Base-by-base conservation (phyloP, 1,284 basidiomycete species). In the Rhodotorula sp. region DNA sequence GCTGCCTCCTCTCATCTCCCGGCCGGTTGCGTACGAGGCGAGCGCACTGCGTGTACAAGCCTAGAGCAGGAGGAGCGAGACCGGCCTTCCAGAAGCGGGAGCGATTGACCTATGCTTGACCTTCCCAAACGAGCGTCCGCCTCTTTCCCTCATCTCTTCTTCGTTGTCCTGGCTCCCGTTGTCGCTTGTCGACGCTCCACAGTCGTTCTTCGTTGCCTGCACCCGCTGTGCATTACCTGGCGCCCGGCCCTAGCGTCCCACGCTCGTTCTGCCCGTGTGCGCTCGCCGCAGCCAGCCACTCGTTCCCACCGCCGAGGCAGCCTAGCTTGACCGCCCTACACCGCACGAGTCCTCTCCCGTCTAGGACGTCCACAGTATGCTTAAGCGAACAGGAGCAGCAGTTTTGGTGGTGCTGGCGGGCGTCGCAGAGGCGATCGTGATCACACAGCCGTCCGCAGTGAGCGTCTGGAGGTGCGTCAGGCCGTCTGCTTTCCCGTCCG, bases 381-480 rank as follows among this genome's bases (percentile, higher is more conserved):
- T 41, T 39, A n/a, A 27, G 3, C 29, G n/a, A 6, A 29, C 57
- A 3, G 5, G 12, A 34, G 34, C 27, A 21, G n/a, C n/a, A 0
- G 46, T 21, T 2, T 9, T 51, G n/a, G 56, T 37, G 12, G 12
- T 60, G 6, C 39, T 60, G 13, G 41, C 46, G 0, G 32, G 19
- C 27, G 41, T 34, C 10, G 67, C 34, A 1, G 25, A 50, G 3
- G 60, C 56, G 1, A 41, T 71, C 0, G 61, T 46, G 8, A 48
- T 71, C 22, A 59, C 46, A 5, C 22, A 17, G 37, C 70, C 61
- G 53, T 53, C 50, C 15, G 62, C 41, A 12, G 34, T 50, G 34
- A 62, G 58, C 10, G 44, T 72, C 9, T 72, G 70, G 70, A 63
- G 61, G 70, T 72, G 54, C 29, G 66, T 59, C 15, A 10, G 32